Base-by-base conservation (phyloP, 2,329 filamentous ascomycete species). In the Alternaria tenuissima region DNA sequence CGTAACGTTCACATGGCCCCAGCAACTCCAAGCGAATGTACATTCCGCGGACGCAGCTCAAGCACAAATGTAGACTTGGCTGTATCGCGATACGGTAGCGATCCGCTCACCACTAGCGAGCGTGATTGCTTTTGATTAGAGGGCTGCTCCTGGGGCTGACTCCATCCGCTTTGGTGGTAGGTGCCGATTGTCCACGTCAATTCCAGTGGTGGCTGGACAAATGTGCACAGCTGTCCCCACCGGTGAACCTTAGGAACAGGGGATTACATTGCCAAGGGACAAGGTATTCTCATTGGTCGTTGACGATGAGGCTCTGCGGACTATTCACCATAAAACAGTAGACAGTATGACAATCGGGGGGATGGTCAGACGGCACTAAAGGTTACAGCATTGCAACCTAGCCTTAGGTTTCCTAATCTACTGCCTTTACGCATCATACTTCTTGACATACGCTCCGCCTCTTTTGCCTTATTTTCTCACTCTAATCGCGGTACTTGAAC, bases 271-370 rank as follows among this genome's bases (percentile, higher is more conserved):
- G 26, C 57, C 49, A 59, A 51, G 61, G 51, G 38, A 41, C 59
- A 57, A 56, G 54, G 38, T 30, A 36, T 34, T 58, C 52, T 65
- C 34, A 68, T 69, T 63, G 55, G 61, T 59, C 52, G 54, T 20
- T 49, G 9, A 34, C 14, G 20, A 74, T 78, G 76, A 72, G 76
- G 76, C 76, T 78, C 76, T 78, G 76, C 75, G 59, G 26, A 7
- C 18, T 57, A 54, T 57, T 55, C 38, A 67, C 60, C 72, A 76
- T 78, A 77, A 76, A 77, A 68, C 62, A 70, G 24, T 57, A 62
- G 49, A 60, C 54, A 65, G 57, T 48, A 68, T 68, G 67, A 43
- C 59, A 62, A 62, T 53, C 63, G 61, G 52, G 65, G 59, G 39
- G 58, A 61, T 61, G 64, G 61, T 57, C 62, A 63, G 66, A 66